Evolutionary conservation across 176 grass and related monocot species (phyloP).

Genomic region (Ensete glaucum): DNA sequence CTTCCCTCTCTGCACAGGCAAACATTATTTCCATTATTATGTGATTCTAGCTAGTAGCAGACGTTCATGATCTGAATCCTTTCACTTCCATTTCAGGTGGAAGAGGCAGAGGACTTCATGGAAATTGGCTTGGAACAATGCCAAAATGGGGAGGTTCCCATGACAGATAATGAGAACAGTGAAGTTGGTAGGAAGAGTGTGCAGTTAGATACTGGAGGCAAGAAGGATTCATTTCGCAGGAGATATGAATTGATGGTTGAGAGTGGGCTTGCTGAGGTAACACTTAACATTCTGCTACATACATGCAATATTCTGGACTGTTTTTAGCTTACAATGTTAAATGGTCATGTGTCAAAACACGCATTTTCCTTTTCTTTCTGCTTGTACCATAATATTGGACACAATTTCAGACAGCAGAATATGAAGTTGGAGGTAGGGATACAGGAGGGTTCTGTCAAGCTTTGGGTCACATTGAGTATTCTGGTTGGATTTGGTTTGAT

Average conservation of each 20-base stretch:
- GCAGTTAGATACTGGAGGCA: slow-evolving; percentile 39
- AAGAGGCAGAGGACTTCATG: slow-evolving; percentile 17
- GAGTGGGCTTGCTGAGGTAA: slow-evolving; percentile 79
- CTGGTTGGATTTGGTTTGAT: too few relatives aligned
- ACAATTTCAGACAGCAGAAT: not conserved
- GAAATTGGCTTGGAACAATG: slow-evolving; percentile 6
- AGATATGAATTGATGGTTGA: slow-evolving; percentile 67
- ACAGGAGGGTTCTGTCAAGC: too few relatives aligned
- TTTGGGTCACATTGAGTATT: too few relatives aligned
- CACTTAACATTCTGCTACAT: not conserved
- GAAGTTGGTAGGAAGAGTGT: slow-evolving; percentile 3
- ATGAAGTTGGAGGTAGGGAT: too few relatives aligned
- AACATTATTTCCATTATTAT: slow-evolving; percentile 11
- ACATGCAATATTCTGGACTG: not conserved
- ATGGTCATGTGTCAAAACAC: not conserved
- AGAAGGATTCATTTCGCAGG: slow-evolving; percentile 68
- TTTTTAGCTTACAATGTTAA: not conserved
- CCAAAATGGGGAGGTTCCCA: slow-evolving; percentile 11
- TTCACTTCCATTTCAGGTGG: slow-evolving; percentile 34
- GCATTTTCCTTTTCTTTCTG: not conserved
- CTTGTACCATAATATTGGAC: not conserved
- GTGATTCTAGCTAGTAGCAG: not conserved
- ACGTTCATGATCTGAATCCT: slow-evolving; percentile 11
- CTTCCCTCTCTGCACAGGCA: slow-evolving; percentile 68
- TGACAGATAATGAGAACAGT: slow-evolving; percentile 22